A percentile compares a stretch with the other conserved stretches of the same genome.
Conservation (phyloP, 495 filamentous ascomycete species). For the Neurospora sp. region DNA sequence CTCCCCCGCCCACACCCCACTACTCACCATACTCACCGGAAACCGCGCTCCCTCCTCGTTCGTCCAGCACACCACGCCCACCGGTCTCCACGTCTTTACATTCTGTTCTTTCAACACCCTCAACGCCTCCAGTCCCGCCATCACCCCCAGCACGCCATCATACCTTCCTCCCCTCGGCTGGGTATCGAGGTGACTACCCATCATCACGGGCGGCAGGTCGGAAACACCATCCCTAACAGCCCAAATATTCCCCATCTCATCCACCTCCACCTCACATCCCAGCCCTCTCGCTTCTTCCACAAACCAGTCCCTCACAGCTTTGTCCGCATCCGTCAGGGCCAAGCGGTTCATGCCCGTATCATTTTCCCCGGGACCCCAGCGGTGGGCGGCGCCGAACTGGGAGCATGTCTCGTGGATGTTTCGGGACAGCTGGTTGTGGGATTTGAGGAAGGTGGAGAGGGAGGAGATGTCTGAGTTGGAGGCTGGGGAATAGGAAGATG, state of each 20-base stretch:
- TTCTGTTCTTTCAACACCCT: slow-evolving; percentile 57
- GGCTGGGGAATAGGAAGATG: neutral
- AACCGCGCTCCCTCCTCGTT: slow-evolving; percentile 81
- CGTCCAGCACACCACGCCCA: slow-evolving; percentile 75
- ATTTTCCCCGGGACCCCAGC: slow-evolving; percentile 23
- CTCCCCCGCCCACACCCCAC: slow-evolving; percentile 66
- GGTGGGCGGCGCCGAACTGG: slow-evolving; percentile 33
- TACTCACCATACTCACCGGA: slow-evolving; percentile 65
- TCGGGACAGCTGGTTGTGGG: slow-evolving; percentile 50
- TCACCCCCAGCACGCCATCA: slow-evolving; percentile 68
- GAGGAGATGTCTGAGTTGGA: neutral
- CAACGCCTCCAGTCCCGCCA: slow-evolving; percentile 63
- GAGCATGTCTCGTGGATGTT: slow-evolving; percentile 53
- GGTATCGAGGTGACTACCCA: slow-evolving; percentile 66
- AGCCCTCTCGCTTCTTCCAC: slow-evolving; percentile 51
- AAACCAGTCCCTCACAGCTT: slow-evolving; percentile 67
- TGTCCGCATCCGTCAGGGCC: slow-evolving; percentile 60
- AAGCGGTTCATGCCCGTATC: slow-evolving; percentile 41
- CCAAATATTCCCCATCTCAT: slow-evolving; percentile 60
- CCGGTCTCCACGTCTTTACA: slow-evolving; percentile 57
- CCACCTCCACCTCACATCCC: slow-evolving; percentile 44
- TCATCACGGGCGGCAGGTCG: slow-evolving; percentile 46
- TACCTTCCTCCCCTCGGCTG: slow-evolving; percentile 68
- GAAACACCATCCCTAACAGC: slow-evolving; percentile 50
- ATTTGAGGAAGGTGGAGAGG: slow-evolving; percentile 27